phyloP scores from a whole-genome alignment of 2,329 filamentous ascomycete genomes.

The Monosporascus cannonballus region DNA sequence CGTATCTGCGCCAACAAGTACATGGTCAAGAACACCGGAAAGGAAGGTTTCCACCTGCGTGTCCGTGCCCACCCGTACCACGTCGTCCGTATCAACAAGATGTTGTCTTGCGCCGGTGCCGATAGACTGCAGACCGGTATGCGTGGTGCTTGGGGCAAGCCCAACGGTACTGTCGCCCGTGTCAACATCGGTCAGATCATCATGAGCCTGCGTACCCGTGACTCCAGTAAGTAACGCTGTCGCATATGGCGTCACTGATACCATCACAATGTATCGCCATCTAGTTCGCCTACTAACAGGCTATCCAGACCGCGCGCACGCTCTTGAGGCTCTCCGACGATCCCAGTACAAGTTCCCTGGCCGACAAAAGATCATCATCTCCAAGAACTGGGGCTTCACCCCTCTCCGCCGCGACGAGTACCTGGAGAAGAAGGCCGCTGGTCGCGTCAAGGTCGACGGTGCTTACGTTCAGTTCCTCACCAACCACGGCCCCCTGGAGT shows the following conservation, averaged over 20 bases:
- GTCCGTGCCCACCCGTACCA: slow-evolving; percentile 96
- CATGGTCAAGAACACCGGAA: slow-evolving; percentile 65
- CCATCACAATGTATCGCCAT: not conserved
- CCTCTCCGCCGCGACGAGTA: slow-evolving; percentile 97
- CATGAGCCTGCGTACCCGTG: slow-evolving; percentile 93
- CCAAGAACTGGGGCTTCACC: slow-evolving; percentile 99
- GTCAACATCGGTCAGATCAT: slow-evolving; percentile 99
- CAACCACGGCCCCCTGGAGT: slow-evolving; percentile 79
- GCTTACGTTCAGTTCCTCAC: slow-evolving; percentile 99
- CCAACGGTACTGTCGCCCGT: slow-evolving; percentile 97
- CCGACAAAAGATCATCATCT: slow-evolving; percentile 99
- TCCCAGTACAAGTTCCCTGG: slow-evolving; percentile 99
- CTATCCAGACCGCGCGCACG: slow-evolving; percentile 69
- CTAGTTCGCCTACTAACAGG: slow-evolving; percentile 19
- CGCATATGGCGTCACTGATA: not conserved
- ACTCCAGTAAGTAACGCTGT: slow-evolving; percentile 60
- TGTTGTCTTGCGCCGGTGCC: slow-evolving; percentile 99
- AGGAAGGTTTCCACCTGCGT: slow-evolving; percentile 69
- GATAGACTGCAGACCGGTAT: slow-evolving; percentile 99
- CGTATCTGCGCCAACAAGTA: slow-evolving; percentile 99
- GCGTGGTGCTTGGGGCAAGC: slow-evolving; percentile 99
- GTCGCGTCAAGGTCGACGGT: slow-evolving; percentile 93
- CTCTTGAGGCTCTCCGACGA: slow-evolving; percentile 97
- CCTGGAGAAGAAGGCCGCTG: slow-evolving; percentile 87
- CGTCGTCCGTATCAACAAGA: slow-evolving; percentile 99